Evolutionary conservation across 805 yeast species (phyloP), one percentile per base, ranked within the genome.

Genomic region (Ogataea corticis): DNA sequence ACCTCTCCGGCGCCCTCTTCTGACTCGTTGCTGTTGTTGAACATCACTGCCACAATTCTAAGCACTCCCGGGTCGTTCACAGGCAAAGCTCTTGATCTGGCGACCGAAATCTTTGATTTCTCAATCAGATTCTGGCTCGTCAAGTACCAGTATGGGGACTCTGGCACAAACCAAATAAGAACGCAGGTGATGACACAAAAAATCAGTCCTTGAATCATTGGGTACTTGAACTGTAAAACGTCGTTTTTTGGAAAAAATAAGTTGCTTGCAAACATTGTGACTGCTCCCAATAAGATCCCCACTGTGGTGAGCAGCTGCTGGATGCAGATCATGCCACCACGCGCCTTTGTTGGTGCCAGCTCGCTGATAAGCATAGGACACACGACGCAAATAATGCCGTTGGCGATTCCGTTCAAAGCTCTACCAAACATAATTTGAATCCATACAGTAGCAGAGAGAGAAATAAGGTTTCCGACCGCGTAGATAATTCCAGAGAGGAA

Each of bases 351-450:
- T 1, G 70, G 71, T 2, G 69, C 51, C 23, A 67, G 48, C 31
- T 68, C 72, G 44, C 70, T 62, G 36, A 68, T 64, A 10, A 65
- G 48, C 69, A 68, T 63, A 2, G 70, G 71, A 35, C 68, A 62
- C 7, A 56, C 59, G 4, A 65, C 68, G 34, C 66, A 57, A 2
- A 58, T 46, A 9, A 61, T 46, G 4, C 72, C 72, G 31, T 59
- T 51, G 3, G 59, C 60, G n/a, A 54, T 33, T 1, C 72, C 72
- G 42, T 61, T 60, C 15, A 62, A 42, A 1, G 58, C 39, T 45
- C 72, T 52, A 11, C 67, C 70, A 27, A 55, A 12, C 17, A 56
- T 30, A 9, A 65, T 45, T n/a, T 52, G 50, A 11, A 41, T 29
- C 69, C 69, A 65, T 3, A 34, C 32, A 1, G 35, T 10, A 0